Evolutionary conservation across 2,329 filamentous ascomycete genomes (phyloP), one percentile per base, ranked within the genome.

Genomic region (Ophiosphaerella narmari): DNA sequence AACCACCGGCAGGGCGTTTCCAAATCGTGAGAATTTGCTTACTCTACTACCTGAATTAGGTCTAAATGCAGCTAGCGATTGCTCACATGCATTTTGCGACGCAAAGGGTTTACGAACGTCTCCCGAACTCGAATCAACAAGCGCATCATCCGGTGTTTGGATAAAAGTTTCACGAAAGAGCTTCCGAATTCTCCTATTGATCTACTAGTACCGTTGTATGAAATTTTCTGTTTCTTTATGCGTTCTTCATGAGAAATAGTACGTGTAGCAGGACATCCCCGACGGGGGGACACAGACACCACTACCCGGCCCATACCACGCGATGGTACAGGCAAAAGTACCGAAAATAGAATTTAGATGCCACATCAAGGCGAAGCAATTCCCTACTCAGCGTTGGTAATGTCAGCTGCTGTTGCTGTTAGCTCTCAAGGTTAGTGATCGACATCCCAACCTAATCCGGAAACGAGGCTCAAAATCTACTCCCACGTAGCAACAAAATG

Each of bases 31-130:
- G 44, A 60, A 39, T 5, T 50, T 64, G 14, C 53, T 68, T 24
- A 63, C 63, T 16, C 65, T 64, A 26, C 57, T 59, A 32, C 52
- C 55, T 13, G 50, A 60, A 36, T 60, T 60, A 16, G 35, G 48
- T 5, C n/a, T 33, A 14, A 40, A 57, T 8, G 59, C 57, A 8
- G 59, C 13, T 13, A 53, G 60, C 39, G 46, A 59, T 37, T 39
- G 50, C 21, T 64, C 60, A 39, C 57, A 60, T 34, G 55, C 59
- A 2, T 58, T 65, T 29, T 46, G 57, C 29, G 62, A 66, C 37
- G 60, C 59, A 9, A 63, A 66, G 34, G 41, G 60, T 66, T 40
- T 56, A 57, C 31, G 59, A 63, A 39, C 54, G 59, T 38, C 62
- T 56, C 50, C 65, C 62, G 42, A 56, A 66, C 8, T 53, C 41